Base-by-base conservation (phyloP, 306 rosid genomes). In the barrel medic (Medicago truncatula) region DNA sequence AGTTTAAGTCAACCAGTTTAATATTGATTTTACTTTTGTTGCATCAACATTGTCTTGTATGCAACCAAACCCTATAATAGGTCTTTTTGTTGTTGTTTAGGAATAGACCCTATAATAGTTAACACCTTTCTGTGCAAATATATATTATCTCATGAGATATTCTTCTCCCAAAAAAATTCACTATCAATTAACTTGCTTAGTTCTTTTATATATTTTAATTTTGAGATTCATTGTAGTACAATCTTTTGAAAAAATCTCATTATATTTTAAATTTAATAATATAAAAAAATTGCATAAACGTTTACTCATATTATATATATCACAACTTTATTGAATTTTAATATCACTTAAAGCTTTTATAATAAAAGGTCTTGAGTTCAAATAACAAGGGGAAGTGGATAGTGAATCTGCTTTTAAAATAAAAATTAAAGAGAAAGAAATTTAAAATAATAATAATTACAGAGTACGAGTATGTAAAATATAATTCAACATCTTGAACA, bases 1-100 rank as follows among this genome's bases (percentile, higher is more conserved):
- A 57, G 70, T 62, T 80, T 77, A 81, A 80, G 97, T 91, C 98
- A 93, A 89, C 88, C 80, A 38, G 43, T 81, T 83, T 75, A 80
- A 82, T 78, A 84, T 85, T 67, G 58, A 56, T 79, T 71, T 64
- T 80, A 52, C 67, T 67, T 84, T 82, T 71, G 43, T 53, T 70
- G 16, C 44, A 59, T 43, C 28, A 73, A 16, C 64, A 31, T 25
- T 46, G 52, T 46, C 7, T 13, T 46, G 15, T 46, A 46, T 46
- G 52, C 7, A 46, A 46, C 16, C 52, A 46, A 46, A 46, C 52
- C 52, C 49, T 46, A 46, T 46, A 46, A 46, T 46, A 46, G 12
- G 52, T 46, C 15, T 46, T 13, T 13, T 46, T 0, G n/a, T 46
- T 46, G 38, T 13, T 46, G 52, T 13, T 46, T 7, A 46, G 13